Conservation (phyloP, 345 rosid genomes). For the Populus simonii region DNA sequence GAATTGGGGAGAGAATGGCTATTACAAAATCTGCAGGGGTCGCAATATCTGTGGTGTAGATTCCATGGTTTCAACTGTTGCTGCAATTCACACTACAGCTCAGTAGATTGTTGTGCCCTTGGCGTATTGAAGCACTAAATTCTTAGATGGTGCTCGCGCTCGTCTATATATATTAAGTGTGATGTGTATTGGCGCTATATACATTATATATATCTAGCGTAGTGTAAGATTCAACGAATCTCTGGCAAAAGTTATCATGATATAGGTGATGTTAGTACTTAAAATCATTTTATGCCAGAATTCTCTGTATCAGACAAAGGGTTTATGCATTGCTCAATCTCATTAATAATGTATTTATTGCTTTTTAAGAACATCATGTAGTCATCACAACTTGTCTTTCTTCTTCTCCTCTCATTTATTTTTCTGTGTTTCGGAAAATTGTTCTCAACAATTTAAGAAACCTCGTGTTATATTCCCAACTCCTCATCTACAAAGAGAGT, state of each 20-base stretch:
- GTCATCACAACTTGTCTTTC: no score
- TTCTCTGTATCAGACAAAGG: neutral
- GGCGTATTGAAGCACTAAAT: neutral
- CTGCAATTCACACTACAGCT: constrained; percentile 50
- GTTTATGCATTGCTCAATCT: neutral
- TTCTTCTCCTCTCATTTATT: no score
- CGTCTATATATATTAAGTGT: neutral
- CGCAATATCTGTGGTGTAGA: constrained; percentile 86
- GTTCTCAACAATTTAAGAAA: neutral
- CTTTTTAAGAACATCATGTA: no score
- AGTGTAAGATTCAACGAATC: neutral
- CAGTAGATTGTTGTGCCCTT: constrained; percentile 8
- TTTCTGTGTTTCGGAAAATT: no score
- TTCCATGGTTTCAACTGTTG: constrained; percentile 80
- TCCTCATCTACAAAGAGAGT: neutral
- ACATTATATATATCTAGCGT: neutral
- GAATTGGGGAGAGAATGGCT: constrained; percentile 85
- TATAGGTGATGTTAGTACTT: neutral
- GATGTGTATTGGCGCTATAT: neutral
- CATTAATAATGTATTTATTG: neutral
- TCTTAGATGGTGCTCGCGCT: neutral
- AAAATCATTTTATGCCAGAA: neutral
- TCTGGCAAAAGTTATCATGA: neutral
- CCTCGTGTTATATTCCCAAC: neutral
- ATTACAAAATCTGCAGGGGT: constrained; percentile 77